Percentiles rank a stretch among this genome's conserved stretches.
phyloP scores from a whole-genome alignment of 2,329 filamentous ascomycete genomes.

The Bipolaris cookei region DNA sequence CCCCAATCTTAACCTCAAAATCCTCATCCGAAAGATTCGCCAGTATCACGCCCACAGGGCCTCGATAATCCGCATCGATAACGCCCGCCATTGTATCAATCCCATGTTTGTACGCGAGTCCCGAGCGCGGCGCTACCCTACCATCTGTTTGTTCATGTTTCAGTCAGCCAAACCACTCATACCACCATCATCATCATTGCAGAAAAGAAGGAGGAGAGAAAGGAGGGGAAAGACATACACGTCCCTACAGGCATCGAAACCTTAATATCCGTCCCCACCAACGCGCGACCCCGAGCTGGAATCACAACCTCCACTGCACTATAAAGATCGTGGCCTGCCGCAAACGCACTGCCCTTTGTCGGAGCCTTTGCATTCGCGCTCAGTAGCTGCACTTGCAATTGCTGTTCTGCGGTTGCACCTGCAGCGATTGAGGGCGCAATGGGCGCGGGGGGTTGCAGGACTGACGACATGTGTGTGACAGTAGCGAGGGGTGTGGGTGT shows the following conservation, averaged over 20 bases:
- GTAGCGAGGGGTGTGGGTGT: constrained; percentile 47
- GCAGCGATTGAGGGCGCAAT: constrained; percentile 34
- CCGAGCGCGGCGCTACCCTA: constrained; percentile 87
- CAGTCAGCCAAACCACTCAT: background rate
- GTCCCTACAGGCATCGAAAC: constrained; percentile 91
- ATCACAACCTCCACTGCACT: constrained; percentile 74
- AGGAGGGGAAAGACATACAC: constrained; percentile 63
- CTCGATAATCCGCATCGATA: constrained; percentile 96
- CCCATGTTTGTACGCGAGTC: constrained; percentile 89
- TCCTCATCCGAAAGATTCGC: constrained; percentile 90
- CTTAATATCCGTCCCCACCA: constrained; percentile 89
- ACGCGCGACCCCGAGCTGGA: constrained; percentile 79
- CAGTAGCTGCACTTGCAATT: constrained; percentile 89
- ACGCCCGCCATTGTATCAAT: constrained; percentile 96
- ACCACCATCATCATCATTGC: too few species aligned
- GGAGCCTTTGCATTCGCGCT: constrained; percentile 79
- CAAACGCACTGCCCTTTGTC: constrained; percentile 85
- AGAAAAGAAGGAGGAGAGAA: too few species aligned
- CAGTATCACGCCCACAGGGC: constrained; percentile 89
- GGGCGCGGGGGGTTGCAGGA: constrained; percentile 30
- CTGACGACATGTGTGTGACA: constrained; percentile 15
- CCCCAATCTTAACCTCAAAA: constrained; percentile 81
- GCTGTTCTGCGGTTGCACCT: constrained; percentile 49
- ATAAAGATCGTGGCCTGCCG: constrained; percentile 95
- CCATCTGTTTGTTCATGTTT: constrained; percentile 69